Evolutionary conservation across 139 green algal species (phyloP), one percentile per base, ranked within the genome.

Genomic region (Eudorina sp.): DNA sequence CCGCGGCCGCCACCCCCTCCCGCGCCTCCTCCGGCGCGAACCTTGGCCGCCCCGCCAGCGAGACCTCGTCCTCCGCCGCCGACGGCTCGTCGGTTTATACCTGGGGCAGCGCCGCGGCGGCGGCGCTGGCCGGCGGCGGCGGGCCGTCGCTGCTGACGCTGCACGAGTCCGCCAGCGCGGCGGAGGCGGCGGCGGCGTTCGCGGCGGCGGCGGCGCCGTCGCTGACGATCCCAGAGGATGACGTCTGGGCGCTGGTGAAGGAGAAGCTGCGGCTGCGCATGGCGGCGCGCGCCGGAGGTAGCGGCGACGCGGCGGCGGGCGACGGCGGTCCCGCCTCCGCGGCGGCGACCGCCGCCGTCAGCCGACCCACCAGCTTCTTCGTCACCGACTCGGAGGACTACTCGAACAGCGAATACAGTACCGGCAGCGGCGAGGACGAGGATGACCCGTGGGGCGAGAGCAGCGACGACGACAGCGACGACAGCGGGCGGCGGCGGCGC

Each of bases 231-330:
- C 27, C 25, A 1, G 78, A 85, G 53, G 78, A 69, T 27, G 78
- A 85, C 21, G 78, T 85, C 11, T 46, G 41, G 78, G 27, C 38
- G 38, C 58, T 85, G 27, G n/a, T 85, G 18, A 85, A 85, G 38
- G 55, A 74, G 25, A 85, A 85, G 78, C 40, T 79, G 40, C 31
- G 41, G 70, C 70, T 36, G 3, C 38, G 70, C 8, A 79, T 79
- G 70, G 70, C 40, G 43, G 38, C 40, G 41, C 70, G 70, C 40
- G 40, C 40, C 34, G 8, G 66, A 46, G 13, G 66, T 14, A 25
- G 66, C 38, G 66, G 66, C 66, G 21, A 11, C 36, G 66, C 31
- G 34, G 66, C 31, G 21, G 31, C 31, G 25, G 62, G 62, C n/a
- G 62, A n/a, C 62, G 62, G 62, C 62, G 62, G 29, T n/a, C 29